Base-by-base conservation (phyloP, 2,329 filamentous ascomycete species). In the Trichoderma sp. region DNA sequence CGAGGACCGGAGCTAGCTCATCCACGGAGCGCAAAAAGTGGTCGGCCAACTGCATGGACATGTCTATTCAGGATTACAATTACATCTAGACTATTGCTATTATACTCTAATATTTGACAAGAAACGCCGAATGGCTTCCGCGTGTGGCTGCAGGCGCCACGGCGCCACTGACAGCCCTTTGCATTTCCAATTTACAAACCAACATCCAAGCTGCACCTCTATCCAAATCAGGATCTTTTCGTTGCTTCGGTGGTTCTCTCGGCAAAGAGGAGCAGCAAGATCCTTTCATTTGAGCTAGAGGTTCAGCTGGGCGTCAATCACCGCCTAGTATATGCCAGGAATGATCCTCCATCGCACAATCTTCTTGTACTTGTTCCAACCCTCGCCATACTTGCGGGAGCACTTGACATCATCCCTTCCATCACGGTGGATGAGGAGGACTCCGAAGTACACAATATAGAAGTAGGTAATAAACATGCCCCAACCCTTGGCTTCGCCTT, bases 381-480 rank as follows among this genome's bases (percentile, higher is more conserved):
- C 95, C 79, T 92, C 92, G 31, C 95, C 95, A 81, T 98, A 98
- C 88, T 98, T 98, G 82, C 90, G 90, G 77, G 90, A 88, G 84
- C 96, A 98, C 88, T 98, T 98, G 83, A 94, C 93, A 79, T 98
- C 95, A 79, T 98, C 96, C 71, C 96, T 90, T 75, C 91, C 87
- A 82, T 97, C 95, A 24, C 96, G 93, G 83, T 98, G 96, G 72
- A 98, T 87, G 12, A 98, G 88, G 77, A 98, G 85, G 14, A 97
- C 86, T 4, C 92, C 95, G 86, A 98, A 98, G 87, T 98, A 98
- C 8, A 97, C 81, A 79, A 98, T 89, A 86, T 97, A 98, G 83
- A 98, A 98, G 87, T 98, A 98, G 0, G 95, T 98, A 79, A 98
- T 90, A 63, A 95, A 86, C 85, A 95, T 95, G 64, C 93, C 95